Base-by-base conservation (phyloP, 2,329 filamentous ascomycete genomes). In the Fusarium nodosum region DNA sequence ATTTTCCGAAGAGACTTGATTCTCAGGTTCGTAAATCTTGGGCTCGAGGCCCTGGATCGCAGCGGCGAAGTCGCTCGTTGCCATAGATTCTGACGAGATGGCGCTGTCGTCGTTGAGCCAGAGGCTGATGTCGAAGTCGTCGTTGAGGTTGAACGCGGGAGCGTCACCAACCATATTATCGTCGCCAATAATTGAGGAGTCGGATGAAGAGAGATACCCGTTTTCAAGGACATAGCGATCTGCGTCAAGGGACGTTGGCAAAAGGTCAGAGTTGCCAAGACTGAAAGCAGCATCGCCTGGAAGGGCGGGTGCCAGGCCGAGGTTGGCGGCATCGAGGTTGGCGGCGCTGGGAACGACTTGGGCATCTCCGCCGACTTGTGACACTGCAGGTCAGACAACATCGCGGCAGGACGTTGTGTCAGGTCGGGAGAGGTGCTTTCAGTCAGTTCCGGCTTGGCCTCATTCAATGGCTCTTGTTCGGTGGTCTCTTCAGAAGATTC, bases 311-410 rank as follows among this genome's bases (percentile, higher is more conserved):
- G 78, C 76, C 83, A 84, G 64, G 78, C 79, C 76, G 81, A 82
- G 72, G 77, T 77, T 77, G 77, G 79, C 65, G 67, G 75, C 67
- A 67, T 76, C 69, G 60, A 77, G 75, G 79, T 82, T 78, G 76
- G 83, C 71, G 80, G 83, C 74, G 76, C 77, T 78, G 72, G 77
- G 78, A 81, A 83, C 75, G 80, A 79, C 79, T 78, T 80, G 76
- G 83, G 81, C 80, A 82, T 84, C 82, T 87, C 87, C 86, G 84
- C 88, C 91, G 92, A 95, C 91, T 89, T 94, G 95, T 91, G 96
- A 98, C 96, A 99, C 96, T 92, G 96, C 96, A 97, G 96, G 96
- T 97, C 96, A 81, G 91, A 98, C 96, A 98, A 97, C 95, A 97
- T 91, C 94, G 88, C 96, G 87, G 96, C 96, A 98, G 96, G 94